Evolutionary conservation across 2,329 filamentous ascomycete genomes (phyloP).

Genomic region (Xylariaceae sp.): DNA sequence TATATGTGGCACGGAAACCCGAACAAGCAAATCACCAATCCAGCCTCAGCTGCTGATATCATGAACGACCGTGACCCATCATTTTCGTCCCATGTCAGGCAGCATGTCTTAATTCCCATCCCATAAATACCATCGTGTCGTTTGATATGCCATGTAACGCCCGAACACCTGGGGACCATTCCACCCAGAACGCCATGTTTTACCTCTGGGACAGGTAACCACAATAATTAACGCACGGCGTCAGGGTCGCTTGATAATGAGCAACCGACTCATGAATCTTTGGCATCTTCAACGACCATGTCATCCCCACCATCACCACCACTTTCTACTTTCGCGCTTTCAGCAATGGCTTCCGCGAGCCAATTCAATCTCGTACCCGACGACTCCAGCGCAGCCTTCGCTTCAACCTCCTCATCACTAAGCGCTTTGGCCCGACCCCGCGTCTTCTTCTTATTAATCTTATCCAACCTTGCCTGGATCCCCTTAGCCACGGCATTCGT

Average conservation of each 20-base stretch:
- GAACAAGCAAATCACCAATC: too few relatives aligned
- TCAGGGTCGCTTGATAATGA: background rate
- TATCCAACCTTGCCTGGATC: conserved; percentile 44
- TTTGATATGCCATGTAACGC: background rate
- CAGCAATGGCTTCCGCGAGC: conserved; percentile 36
- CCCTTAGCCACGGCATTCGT: conserved; percentile 41
- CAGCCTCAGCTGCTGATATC: background rate
- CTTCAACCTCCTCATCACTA: conserved; percentile 37
- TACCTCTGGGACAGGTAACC: too few relatives aligned
- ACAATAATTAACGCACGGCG: too few relatives aligned
- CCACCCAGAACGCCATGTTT: background rate
- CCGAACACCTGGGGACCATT: background rate
- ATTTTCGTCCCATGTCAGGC: background rate
- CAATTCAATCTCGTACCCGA: conserved; percentile 41
- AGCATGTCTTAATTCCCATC: background rate
- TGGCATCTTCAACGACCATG: conserved; percentile 18
- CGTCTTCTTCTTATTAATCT: conserved; percentile 39
- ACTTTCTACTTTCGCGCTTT: conserved; percentile 15
- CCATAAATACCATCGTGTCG: background rate
- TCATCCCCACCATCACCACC: conserved; percentile 13
- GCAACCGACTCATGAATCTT: conserved; percentile 13
- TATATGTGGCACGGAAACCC: background rate
- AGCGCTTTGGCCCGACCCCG: conserved; percentile 21
- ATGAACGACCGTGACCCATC: background rate
- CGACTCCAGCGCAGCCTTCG: conserved; percentile 39